These are phyloP conservation scores for Rubus idaeus DNA, from an alignment of 306 rosid genomes.

Conservation along the genomic window DNA sequence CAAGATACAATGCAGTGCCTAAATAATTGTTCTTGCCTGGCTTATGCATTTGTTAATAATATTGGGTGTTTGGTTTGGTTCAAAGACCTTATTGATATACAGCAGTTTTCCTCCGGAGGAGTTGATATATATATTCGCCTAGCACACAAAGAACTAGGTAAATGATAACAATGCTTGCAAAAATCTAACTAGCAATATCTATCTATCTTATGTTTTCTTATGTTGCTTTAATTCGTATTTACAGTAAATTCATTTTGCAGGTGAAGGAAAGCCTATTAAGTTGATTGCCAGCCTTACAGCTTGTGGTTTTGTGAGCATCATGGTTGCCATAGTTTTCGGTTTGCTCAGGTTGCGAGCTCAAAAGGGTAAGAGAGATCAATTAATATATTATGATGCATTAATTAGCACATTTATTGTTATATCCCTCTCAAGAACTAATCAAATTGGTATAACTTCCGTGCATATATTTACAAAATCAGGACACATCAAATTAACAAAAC, in stretches of 20 bases:
- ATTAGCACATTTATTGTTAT: background rate
- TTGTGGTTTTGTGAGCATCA: background rate
- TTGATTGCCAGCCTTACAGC: too few species aligned
- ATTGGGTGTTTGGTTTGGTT: conserved; percentile 34
- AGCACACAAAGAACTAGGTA: too few species aligned
- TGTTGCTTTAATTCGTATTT: too few species aligned
- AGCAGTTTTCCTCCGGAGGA: too few species aligned
- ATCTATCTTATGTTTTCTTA: too few species aligned
- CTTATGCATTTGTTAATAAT: conserved; percentile 17
- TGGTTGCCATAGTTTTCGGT: background rate
- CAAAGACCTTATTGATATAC: conserved; percentile 21
- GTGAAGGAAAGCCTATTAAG: too few species aligned
- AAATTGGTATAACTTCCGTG: too few species aligned
- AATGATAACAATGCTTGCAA: too few species aligned
- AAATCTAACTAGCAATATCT: too few species aligned
- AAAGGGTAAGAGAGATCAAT: conserved; percentile 18
- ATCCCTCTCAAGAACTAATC: too few species aligned
- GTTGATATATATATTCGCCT: too few species aligned
- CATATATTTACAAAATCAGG: background rate
- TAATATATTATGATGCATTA: background rate
- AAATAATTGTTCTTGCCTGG: conserved; percentile 37
- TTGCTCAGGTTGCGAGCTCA: background rate
- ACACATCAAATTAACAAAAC: background rate
- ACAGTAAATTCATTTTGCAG: too few species aligned
- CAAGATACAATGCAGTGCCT: conserved; percentile 27